Percentiles rank a stretch among this genome's conserved stretches.
These are phyloP conservation scores for Plenodomus lindquistii DNA, from an alignment of 2,329 filamentous ascomycete species.

Conservation along the genomic window DNA sequence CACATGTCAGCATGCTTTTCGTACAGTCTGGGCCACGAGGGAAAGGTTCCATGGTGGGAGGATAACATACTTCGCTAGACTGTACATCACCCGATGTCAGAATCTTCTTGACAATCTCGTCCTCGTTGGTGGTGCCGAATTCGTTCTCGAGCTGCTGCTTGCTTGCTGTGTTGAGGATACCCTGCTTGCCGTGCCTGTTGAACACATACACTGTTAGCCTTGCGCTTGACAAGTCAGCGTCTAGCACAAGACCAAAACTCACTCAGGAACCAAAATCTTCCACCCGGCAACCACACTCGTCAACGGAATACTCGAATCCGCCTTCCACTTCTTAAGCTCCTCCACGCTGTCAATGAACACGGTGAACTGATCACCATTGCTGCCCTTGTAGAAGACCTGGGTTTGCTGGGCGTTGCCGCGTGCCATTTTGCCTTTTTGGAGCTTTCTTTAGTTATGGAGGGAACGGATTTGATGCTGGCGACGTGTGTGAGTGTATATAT, in stretches of 20 bases:
- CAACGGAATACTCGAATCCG: conserved; percentile 76
- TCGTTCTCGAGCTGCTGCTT: conserved; percentile 78
- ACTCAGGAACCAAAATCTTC: conserved; percentile 90
- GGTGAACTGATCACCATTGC: conserved; percentile 66
- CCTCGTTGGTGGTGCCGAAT: conserved; percentile 79
- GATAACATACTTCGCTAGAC: conserved; percentile 30
- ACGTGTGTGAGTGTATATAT: conserved; percentile 9
- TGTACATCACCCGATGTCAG: conserved; percentile 68
- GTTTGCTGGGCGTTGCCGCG: conserved; percentile 60
- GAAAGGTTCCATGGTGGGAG: neutral
- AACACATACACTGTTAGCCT: conserved; percentile 2
- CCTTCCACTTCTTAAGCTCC: conserved; percentile 78
- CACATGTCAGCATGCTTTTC: conserved; percentile 15
- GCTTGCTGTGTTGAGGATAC: conserved; percentile 74
- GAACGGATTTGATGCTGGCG: neutral
- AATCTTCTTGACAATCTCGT: conserved; percentile 81
- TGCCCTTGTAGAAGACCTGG: conserved; percentile 87
- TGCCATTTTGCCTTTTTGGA: conserved; percentile 33
- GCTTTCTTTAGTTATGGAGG: neutral
- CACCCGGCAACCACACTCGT: conserved; percentile 84
- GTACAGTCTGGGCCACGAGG: no score
- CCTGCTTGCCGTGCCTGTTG: conserved; percentile 80
- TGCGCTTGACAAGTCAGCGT: conserved; percentile 1
- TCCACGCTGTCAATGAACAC: conserved; percentile 66
- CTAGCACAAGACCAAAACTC: conserved; percentile 46